Percentiles rank a stretch among this genome's conserved stretches.
Conservation (phyloP, 306 rosid species). For the Casuarina equisetifolia region DNA sequence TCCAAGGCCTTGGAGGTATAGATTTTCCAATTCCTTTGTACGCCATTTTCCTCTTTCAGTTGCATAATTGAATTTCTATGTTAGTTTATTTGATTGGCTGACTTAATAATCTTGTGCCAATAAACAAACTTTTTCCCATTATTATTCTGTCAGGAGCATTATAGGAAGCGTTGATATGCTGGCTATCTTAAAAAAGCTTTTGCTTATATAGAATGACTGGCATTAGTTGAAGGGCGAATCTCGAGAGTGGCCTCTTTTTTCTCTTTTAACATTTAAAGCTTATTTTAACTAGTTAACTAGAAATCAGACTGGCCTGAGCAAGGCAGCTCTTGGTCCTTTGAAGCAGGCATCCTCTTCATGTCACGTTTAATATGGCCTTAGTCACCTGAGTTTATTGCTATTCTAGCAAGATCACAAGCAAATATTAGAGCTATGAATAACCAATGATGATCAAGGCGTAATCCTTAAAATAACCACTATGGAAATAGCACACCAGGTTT, state of each 20-base stretch:
- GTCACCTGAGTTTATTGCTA: not conserved
- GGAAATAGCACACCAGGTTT: not conserved
- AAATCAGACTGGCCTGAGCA: not conserved
- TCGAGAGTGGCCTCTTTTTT: not conserved
- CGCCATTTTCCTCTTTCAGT: not conserved
- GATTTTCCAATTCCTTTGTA: not conserved
- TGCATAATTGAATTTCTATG: not conserved
- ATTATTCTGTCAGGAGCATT: not conserved
- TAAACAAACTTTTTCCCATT: not conserved
- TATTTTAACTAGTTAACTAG: not conserved
- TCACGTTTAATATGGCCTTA: not conserved
- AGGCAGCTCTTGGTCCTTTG: not conserved
- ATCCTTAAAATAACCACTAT: not conserved
- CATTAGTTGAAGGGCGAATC: not conserved
- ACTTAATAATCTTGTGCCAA: not conserved
- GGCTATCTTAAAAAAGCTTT: not conserved
- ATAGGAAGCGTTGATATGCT: not conserved
- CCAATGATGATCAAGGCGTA: not conserved
- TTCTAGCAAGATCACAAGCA: not conserved
- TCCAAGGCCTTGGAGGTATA: constrained; percentile 68
- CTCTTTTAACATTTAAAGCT: not conserved
- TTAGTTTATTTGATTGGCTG: not conserved
- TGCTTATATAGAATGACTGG: not conserved
- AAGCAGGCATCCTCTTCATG: not conserved
- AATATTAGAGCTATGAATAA: not conserved